Base-by-base conservation (phyloP, 23 red algal genomes). In the Pyropia haitanensis region DNA sequence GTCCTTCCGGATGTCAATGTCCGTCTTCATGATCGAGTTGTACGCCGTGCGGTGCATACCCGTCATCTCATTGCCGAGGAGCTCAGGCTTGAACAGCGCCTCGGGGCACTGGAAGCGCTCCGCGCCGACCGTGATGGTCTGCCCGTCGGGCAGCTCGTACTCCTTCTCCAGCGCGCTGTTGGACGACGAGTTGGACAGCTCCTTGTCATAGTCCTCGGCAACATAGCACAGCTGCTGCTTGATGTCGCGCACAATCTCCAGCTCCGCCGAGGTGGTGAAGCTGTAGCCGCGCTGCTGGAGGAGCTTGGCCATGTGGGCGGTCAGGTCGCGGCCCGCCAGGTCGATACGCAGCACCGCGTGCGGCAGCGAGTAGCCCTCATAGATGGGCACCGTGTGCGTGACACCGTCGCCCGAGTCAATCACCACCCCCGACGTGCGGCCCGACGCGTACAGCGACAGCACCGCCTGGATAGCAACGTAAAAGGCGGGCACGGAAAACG, bases 321-420 rank as follows among this genome's bases (percentile, higher is more conserved):
- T 98, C 27, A 98, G 80, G 61, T 98, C 94, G 7, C 94, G 49
- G 8, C 94, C 94, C 16, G 94, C 94, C 53, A 98, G 70, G 51
- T 98, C 80, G 75, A 98, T 88, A 18, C 94, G 78, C 32, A 82
- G 71, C 29, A 98, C 77, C 49, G 94, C 94, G 65, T 98, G 94
- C 25, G 94, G 94, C 27, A 98, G 66, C 4, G 94, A 89, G 76
- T 98, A 98, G 26, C 94, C 94, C 54, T 98, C 94, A 33, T 91
- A 98, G 54, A 98, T 98, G 58, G 94, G 94, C 61, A 98, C 94
- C 7, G 84, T 98, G 67, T 98, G 94, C 5, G 94, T 98, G n/a
- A 98, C 94, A 51, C 94, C 94, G 54, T 98, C 94, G 58, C 94
- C 94, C 56, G 84, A 90, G 65, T 98, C 94, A 54, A 98, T 65